Conservation (phyloP, 495 filamentous ascomycete species). For the Penicillium waksmanii region DNA sequence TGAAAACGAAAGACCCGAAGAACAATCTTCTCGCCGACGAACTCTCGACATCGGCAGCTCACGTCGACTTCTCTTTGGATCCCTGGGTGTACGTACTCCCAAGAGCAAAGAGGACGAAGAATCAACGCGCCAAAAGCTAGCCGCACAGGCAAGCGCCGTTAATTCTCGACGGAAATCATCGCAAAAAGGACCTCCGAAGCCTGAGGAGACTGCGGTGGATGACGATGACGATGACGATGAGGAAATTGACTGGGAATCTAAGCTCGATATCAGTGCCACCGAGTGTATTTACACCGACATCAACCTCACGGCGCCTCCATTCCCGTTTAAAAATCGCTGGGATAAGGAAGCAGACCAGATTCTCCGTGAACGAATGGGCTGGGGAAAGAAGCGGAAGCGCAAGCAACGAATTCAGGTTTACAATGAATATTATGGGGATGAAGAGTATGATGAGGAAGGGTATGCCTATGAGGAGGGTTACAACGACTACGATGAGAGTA, state of each 20-base stretch:
- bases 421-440: slow-evolving; percentile 26
- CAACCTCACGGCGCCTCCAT: slow-evolving; percentile 76
- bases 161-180: slow-evolving; percentile 22
- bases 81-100: slow-evolving; percentile 70
- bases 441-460: slow-evolving; percentile 16
- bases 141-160: slow-evolving; percentile 34
- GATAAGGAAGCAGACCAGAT: slow-evolving; percentile 68
- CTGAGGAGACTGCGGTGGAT: slow-evolving; percentile 20
- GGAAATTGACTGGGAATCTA: slow-evolving; percentile 68
- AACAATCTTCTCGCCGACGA: slow-evolving; percentile 39
- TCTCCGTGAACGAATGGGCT: slow-evolving; percentile 42
- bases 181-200: neutral
- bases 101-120: slow-evolving; percentile 70
- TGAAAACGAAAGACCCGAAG: slow-evolving; percentile 29
- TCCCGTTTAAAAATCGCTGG: slow-evolving; percentile 90
- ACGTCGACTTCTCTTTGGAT: slow-evolving; percentile 69
- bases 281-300: slow-evolving; percentile 82
- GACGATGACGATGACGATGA: slow-evolving; percentile 33
- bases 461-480: slow-evolving; percentile 10
- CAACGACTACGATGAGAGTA: slow-evolving; percentile 30
- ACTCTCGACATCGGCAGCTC: slow-evolving; percentile 67
- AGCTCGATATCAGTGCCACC: slow-evolving; percentile 71
- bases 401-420: slow-evolving; percentile 56
- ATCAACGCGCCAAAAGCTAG: slow-evolving; percentile 59
- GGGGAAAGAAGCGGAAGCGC: slow-evolving; percentile 58